These are phyloP conservation scores for Cryptosporidium xiaoi DNA, from an alignment of 169 alveolate species.

Conservation along the genomic window DNA sequence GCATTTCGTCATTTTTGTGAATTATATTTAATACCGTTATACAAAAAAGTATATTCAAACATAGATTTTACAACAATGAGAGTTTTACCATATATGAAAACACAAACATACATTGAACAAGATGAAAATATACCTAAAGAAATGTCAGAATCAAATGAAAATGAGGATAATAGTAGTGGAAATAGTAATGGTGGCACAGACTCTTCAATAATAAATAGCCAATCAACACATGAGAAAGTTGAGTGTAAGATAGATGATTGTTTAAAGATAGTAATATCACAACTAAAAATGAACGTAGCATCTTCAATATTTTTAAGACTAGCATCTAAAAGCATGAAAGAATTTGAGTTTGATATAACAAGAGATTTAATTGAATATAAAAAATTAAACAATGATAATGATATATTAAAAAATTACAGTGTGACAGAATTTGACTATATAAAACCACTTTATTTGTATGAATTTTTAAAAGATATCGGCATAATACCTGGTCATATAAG, in stretches of 20 bases:
- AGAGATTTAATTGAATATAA: conserved; percentile 37
- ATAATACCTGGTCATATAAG: conserved; percentile 71
- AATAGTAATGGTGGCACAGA: not conserved
- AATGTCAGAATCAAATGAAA: conserved; percentile 3
- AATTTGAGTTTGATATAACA: conserved; percentile 56
- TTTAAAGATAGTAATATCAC: conserved; percentile 63
- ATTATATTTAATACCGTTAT: conserved; percentile 56
- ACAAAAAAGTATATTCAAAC: conserved; percentile 23
- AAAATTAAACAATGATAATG: conserved; percentile 45
- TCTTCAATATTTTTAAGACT: conserved; percentile 37
- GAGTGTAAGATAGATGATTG: conserved; percentile 61
- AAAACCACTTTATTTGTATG: conserved; percentile 48
- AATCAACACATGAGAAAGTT: conserved; percentile 51
- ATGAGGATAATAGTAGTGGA: not conserved
- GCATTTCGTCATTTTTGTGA: conserved; percentile 74
- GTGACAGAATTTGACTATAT: conserved; percentile 68
- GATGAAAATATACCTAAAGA: conserved; percentile 6
- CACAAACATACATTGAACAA: not conserved
- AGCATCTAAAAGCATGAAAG: conserved; percentile 65
- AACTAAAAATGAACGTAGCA: conserved; percentile 47
- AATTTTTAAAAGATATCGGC: conserved; percentile 33
- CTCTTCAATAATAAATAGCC: not conserved
- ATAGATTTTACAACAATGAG: conserved; percentile 48
- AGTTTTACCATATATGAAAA: conserved; percentile 43
- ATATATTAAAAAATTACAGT: conserved; percentile 51